phyloP scores from a whole-genome alignment of 768 basidiomycete species.

The Pulveroboletus sp. region DNA sequence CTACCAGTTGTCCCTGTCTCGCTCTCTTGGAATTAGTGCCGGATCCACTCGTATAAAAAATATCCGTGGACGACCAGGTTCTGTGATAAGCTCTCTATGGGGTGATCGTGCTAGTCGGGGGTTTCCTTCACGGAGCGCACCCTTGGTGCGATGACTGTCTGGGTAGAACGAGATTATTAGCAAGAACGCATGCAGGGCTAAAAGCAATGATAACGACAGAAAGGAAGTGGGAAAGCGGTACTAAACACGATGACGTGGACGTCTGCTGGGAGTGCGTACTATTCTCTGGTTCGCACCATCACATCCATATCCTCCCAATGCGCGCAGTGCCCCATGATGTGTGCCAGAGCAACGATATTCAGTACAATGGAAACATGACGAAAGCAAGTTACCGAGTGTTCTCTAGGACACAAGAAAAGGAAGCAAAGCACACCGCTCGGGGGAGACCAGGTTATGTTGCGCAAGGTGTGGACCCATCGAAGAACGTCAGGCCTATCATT shows the following conservation, averaged over 20 bases:
- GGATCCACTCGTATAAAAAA: no score
- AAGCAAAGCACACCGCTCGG: conserved; percentile 15
- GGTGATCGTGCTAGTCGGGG: no score
- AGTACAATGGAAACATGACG: conserved; percentile 14
- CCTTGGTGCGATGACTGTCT: conserved; percentile 14
- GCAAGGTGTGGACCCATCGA: neutral
- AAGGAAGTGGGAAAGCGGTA: no score
- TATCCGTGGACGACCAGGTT: no score
- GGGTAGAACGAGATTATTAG: conserved; percentile 10
- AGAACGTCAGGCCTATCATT: neutral
- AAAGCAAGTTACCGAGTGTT: conserved; percentile 28
- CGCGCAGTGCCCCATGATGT: conserved; percentile 29
- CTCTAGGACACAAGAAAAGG: conserved; percentile 19
- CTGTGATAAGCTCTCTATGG: no score
- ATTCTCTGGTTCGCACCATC: no score
- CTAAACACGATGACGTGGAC: no score
- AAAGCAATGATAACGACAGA: neutral
- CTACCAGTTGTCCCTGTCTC: neutral
- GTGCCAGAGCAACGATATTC: conserved; percentile 14
- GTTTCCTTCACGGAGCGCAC: no score
- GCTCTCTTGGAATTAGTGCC: neutral
- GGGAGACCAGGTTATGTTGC: conserved; percentile 24
- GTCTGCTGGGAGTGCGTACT: no score
- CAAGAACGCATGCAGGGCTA: neutral
- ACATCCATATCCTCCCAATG: conserved; percentile 11